Evolutionary conservation across 805 yeast species (phyloP).

Genomic region (Millerozyma miso): DNA sequence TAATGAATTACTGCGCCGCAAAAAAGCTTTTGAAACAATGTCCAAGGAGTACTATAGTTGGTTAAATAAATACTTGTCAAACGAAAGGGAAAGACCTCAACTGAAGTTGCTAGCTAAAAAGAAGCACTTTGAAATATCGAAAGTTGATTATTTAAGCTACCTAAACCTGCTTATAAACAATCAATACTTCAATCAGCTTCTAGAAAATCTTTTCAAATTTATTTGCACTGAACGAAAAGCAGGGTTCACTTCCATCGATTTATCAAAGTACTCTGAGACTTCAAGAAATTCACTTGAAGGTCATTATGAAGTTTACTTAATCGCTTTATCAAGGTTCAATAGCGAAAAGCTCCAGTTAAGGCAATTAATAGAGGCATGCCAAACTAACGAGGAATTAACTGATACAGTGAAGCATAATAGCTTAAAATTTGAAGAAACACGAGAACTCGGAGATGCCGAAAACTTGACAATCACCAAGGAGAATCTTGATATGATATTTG

Average conservation of each 20-base stretch:
- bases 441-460: conserved; percentile 12
- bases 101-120: conserved; percentile 33
- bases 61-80: conserved; percentile 40
- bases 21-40: conserved; percentile 33
- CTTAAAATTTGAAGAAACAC: conserved; percentile 11
- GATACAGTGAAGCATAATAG: conserved; percentile 16
- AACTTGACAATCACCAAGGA: conserved; percentile 18
- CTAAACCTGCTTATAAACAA: conserved; percentile 34
- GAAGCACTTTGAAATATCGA: conserved; percentile 38
- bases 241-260: conserved; percentile 8
- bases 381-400: conserved; percentile 37
- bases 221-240: not conserved
- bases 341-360: conserved; percentile 39
- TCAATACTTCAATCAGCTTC: conserved; percentile 35
- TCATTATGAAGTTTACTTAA: conserved; percentile 28
- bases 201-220: conserved; percentile 35
- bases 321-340: conserved; percentile 33
- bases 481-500: conserved; percentile 28
- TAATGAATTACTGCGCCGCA: conserved; percentile 21
- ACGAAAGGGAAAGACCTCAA: conserved; percentile 41
- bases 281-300: conserved; percentile 8
- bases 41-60: conserved; percentile 42
- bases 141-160: conserved; percentile 44
- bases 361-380: conserved; percentile 38
- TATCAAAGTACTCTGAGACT: conserved; percentile 14